Evolutionary conservation across 2,329 filamentous ascomycete genomes (phyloP).

Genomic region (Claviceps digitariae): DNA sequence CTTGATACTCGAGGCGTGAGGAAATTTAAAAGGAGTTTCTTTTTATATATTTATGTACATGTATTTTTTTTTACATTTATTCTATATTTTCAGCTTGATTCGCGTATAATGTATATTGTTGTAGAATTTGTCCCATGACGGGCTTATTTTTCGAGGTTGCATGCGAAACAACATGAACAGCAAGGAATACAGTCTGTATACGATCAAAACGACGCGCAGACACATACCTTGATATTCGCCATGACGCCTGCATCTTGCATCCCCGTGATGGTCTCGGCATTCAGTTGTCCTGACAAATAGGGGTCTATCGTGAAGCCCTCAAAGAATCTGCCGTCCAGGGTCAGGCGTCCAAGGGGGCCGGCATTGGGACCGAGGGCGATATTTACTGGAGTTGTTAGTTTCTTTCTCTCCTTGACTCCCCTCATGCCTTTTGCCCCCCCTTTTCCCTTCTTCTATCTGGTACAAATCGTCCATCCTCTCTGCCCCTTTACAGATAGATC

Average conservation of each 20-base stretch:
- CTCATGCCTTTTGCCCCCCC: neutral
- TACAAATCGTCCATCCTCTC: neutral
- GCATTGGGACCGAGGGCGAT: conserved; percentile 58
- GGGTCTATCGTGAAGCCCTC: conserved; percentile 63
- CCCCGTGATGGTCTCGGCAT: conserved; percentile 58
- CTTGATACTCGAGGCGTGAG: too few species aligned
- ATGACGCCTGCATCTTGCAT: conserved; percentile 70
- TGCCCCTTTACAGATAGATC: too few species aligned
- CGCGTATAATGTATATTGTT: too few species aligned
- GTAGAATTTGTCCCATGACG: too few species aligned
- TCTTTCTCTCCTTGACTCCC: neutral
- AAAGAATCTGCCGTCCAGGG: conserved; percentile 60
- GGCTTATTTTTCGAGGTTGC: too few species aligned
- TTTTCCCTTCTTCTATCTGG: neutral
- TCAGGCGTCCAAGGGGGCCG: conserved; percentile 57
- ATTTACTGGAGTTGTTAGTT: conserved; percentile 38
- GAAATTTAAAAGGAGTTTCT: too few species aligned
- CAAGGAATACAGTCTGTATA: too few species aligned
- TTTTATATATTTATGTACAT: too few species aligned
- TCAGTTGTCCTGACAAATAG: conserved; percentile 54
- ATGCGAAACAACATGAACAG: too few species aligned
- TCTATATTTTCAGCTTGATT: too few species aligned
- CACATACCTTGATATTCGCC: conserved; percentile 54
- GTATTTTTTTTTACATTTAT: too few species aligned
- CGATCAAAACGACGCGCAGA: too few species aligned